Conservation (phyloP, 441 rosid genomes). For the Euphorbia celastroides region DNA sequence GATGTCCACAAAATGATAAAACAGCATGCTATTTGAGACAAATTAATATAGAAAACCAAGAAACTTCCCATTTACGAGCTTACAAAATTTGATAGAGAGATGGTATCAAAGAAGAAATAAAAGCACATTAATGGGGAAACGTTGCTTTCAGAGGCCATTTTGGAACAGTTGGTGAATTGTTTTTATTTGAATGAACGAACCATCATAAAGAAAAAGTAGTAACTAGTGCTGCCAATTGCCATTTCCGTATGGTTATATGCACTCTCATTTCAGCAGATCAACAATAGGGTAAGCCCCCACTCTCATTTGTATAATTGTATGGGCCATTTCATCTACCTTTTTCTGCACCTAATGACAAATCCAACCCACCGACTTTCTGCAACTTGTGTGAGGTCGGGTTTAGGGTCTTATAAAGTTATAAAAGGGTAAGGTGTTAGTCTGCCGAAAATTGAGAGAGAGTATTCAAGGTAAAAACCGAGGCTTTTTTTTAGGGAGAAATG, state of each 20-base stretch:
- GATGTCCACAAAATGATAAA: too few relatives aligned
- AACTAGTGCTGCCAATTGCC: constrained; percentile 15
- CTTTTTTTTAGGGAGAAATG: too few relatives aligned
- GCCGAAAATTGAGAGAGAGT: too few relatives aligned
- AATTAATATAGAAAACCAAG: not conserved
- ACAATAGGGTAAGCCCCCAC: not conserved
- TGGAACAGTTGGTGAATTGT: not conserved
- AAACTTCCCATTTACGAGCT: not conserved
- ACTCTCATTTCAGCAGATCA: constrained; percentile 12
- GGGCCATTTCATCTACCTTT: constrained; percentile 17
- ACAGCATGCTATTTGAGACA: not conserved
- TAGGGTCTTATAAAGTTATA: too few relatives aligned
- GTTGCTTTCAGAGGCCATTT: constrained; percentile 7
- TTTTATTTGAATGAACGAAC: constrained; percentile 3
- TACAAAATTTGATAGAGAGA: not conserved
- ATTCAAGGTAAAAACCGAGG: too few relatives aligned
- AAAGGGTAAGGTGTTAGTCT: too few relatives aligned
- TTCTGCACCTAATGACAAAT: constrained; percentile 29
- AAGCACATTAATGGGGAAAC: not conserved
- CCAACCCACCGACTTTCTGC: not conserved
- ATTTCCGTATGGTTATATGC: too few relatives aligned
- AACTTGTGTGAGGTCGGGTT: constrained; percentile 12
- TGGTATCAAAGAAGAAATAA: constrained; percentile 4
- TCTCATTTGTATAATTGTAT: not conserved
- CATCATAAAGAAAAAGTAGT: not conserved